These are phyloP conservation scores for Aspergillus ostianus DNA, from an alignment of 495 filamentous ascomycete species.

Conservation along the genomic window DNA sequence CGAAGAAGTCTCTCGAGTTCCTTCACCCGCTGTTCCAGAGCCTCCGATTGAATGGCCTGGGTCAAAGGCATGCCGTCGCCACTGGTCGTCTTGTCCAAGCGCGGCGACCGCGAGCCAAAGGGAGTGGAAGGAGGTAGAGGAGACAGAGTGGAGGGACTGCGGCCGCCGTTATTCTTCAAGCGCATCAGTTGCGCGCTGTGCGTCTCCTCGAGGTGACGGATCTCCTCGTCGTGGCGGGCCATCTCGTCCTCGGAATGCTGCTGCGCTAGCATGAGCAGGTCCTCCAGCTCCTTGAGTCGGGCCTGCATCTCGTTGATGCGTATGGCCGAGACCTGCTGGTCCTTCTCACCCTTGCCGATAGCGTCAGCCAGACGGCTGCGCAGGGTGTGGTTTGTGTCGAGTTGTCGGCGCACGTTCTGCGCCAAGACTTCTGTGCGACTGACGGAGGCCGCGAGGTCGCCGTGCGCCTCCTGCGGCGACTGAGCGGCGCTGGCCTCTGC, in stretches of 20 bases:
- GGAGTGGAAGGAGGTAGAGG: conserved; percentile 61
- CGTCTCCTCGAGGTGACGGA: conserved; percentile 68
- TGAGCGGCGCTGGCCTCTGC: conserved; percentile 61
- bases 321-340: conserved; percentile 72
- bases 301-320: conserved; percentile 82
- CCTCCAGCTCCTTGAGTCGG: conserved; percentile 77
- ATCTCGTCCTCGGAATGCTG: conserved; percentile 83
- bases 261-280: conserved; percentile 79
- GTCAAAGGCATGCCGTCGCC: conserved; percentile 53
- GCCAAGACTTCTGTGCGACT: conserved; percentile 76
- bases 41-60: conserved; percentile 68
- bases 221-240: conserved; percentile 80
- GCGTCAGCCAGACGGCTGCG: conserved; percentile 81
- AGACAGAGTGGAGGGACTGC: conserved; percentile 41
- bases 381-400: conserved; percentile 70
- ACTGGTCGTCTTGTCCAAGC: conserved; percentile 57
- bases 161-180: conserved; percentile 54
- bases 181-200: conserved; percentile 77
- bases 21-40: conserved; percentile 67
- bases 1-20: conserved; percentile 81
- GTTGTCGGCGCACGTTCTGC: conserved; percentile 70
- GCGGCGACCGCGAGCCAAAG: conserved; percentile 55
- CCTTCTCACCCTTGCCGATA: conserved; percentile 79
- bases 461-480: conserved; percentile 63
- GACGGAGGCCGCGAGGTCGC: conserved; percentile 67